Conservation (phyloP, 1,139 yeast genomes). For the Lodderomyces jiufengensis region DNA sequence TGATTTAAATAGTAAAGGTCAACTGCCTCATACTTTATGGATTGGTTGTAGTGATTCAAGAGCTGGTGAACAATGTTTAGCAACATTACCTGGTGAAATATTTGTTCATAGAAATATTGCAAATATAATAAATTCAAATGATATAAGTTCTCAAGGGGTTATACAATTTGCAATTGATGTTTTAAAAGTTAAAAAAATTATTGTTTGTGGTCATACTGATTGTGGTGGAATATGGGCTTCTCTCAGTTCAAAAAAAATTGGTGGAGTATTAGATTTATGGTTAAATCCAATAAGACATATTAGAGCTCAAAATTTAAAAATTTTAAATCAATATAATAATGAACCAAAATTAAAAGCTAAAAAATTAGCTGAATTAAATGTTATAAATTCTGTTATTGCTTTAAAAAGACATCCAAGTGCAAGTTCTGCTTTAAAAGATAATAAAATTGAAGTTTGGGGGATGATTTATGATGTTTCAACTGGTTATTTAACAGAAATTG, state of each 20-base stretch:
- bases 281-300: constrained; percentile 70
- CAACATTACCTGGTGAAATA: constrained; percentile 86
- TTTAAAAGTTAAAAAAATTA: constrained; percentile 74
- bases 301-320: constrained; percentile 53
- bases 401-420: constrained; percentile 74
- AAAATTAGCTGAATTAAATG: constrained; percentile 76
- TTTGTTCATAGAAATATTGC: constrained; percentile 95
- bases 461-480: constrained; percentile 81
- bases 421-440: constrained; percentile 60
- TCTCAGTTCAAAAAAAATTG: constrained; percentile 62
- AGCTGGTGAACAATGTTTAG: constrained; percentile 76
- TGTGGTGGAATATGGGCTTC: constrained; percentile 97
- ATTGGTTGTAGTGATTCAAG: constrained; percentile 96
- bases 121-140: constrained; percentile 70
- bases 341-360: constrained; percentile 60
- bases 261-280: constrained; percentile 79
- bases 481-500: constrained; percentile 61
- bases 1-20: constrained; percentile 76
- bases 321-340: constrained; percentile 36
- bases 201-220: constrained; percentile 97
- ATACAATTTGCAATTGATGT: constrained; percentile 90
- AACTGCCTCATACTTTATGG: constrained; percentile 91
- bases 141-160: constrained; percentile 75
- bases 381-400: constrained; percentile 54
- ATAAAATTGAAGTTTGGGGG: constrained; percentile 87